A percentile compares a stretch with the other conserved stretches of the same genome.
Evolutionary conservation across 129 eudicot genomes (phyloP).

Genomic region (Artemisia argyi): DNA sequence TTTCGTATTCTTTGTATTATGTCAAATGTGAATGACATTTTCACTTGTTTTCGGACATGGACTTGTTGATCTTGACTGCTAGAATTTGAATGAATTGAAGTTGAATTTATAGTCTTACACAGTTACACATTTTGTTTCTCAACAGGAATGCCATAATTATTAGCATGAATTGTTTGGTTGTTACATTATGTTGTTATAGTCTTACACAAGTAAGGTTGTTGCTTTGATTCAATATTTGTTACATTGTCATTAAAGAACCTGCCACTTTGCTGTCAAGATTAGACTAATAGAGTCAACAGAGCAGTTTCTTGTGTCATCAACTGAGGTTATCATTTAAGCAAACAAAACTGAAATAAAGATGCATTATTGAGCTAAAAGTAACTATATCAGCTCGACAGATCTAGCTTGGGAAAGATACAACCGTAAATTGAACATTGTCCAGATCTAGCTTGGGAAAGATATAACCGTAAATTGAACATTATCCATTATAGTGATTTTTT

Average conservation of each 20-base stretch:
- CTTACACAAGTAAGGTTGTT: too few species aligned
- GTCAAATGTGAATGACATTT: neutral
- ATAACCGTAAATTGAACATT: too few species aligned
- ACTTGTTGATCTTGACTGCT: neutral
- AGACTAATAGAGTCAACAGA: neutral
- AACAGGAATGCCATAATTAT: neutral
- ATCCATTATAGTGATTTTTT: too few species aligned
- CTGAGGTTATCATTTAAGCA: too few species aligned
- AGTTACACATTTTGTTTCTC: neutral
- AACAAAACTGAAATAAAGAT: neutral
- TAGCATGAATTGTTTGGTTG: too few species aligned
- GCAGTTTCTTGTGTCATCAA: neutral
- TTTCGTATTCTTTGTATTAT: constrained; percentile 10
- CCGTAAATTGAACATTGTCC: too few species aligned
- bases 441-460: too few species aligned
- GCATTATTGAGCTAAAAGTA: neutral
- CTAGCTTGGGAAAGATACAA: too few species aligned
- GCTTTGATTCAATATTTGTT: neutral
- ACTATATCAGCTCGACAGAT: too few species aligned
- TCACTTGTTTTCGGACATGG: neutral
- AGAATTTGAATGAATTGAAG: neutral
- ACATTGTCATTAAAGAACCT: neutral
- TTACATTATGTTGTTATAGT: neutral
- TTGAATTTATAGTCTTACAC: neutral
- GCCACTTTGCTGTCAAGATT: neutral